These are phyloP conservation scores for Diatrype stigma DNA, from an alignment of 2,329 filamentous ascomycete genomes.

Conservation along the genomic window DNA sequence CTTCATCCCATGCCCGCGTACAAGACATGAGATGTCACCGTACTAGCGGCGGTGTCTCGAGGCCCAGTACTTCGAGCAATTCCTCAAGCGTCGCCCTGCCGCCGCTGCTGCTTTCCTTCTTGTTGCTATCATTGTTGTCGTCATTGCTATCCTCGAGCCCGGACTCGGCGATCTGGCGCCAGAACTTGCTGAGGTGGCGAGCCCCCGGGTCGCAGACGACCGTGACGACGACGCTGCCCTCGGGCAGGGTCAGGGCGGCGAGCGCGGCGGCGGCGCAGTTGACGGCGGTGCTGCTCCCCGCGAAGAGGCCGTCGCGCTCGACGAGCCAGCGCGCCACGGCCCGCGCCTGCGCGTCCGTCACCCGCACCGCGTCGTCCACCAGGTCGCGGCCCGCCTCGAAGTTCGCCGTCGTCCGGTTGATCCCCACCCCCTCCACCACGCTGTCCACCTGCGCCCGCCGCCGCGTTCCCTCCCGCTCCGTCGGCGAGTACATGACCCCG, in stretches of 20 bases:
- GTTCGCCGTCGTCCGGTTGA: slow-evolving; percentile 91
- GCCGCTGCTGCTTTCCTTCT: neutral
- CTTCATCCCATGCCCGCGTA: no score
- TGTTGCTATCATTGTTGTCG: slow-evolving; percentile 28
- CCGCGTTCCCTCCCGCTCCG: slow-evolving; percentile 86
- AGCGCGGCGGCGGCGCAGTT: slow-evolving; percentile 82
- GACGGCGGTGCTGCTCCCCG: slow-evolving; percentile 92
- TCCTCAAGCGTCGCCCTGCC: no score
- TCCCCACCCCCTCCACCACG: slow-evolving; percentile 92
- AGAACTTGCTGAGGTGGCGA: slow-evolving; percentile 80
- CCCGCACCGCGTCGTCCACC: slow-evolving; percentile 84
- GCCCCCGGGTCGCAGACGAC: slow-evolving; percentile 83
- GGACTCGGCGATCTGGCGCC: slow-evolving; percentile 66
- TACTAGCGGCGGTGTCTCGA: slow-evolving; percentile 22
- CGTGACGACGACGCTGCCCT: slow-evolving; percentile 68
- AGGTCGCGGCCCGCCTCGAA: slow-evolving; percentile 83
- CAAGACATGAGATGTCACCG: neutral
- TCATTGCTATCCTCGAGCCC: slow-evolving; percentile 59
- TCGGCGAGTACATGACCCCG: slow-evolving; percentile 91
- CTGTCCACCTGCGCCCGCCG: slow-evolving; percentile 89
- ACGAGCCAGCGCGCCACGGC: slow-evolving; percentile 96
- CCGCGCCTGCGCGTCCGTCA: slow-evolving; percentile 84
- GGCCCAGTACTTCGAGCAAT: slow-evolving; percentile 46
- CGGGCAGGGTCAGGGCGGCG: slow-evolving; percentile 59
- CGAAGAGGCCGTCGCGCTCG: slow-evolving; percentile 90